Evolutionary conservation across 345 rosid species (phyloP).

Genomic region (Lumnitzera littorea): DNA sequence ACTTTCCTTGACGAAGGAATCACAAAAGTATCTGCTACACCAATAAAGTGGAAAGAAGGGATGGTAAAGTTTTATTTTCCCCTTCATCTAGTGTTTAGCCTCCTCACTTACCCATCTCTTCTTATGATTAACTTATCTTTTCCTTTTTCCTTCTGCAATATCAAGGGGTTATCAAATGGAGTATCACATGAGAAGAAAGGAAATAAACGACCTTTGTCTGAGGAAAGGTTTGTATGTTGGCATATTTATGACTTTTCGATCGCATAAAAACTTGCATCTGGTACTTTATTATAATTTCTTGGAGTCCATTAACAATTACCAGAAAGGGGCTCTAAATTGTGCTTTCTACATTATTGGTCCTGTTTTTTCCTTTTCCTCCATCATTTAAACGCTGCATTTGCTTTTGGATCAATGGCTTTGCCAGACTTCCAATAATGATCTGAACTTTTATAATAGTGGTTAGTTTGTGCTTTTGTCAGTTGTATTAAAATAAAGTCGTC

Average conservation of each 20-base stretch:
- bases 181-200: constrained; percentile 77
- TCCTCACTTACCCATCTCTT: not conserved
- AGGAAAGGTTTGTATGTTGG: constrained; percentile 48
- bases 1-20: constrained; percentile 84
- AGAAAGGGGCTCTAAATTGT: no score
- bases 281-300: not conserved
- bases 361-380: no score
- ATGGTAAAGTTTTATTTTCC: constrained; percentile 34
- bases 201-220: constrained; percentile 62
- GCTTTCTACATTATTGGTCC: no score
- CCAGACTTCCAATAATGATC: no score
- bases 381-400: no score
- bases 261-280: not conserved
- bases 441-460: no score
- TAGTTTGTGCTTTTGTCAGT: no score
- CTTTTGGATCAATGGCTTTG: no score
- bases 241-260: not conserved
- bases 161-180: constrained; percentile 83
- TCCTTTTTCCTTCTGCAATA: constrained; percentile 6
- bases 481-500: no score
- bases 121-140: constrained; percentile 8
- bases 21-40: constrained; percentile 63
- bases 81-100: not conserved
- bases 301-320: no score
- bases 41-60: constrained; percentile 90